Evolutionary conservation across 2,329 filamentous ascomycete genomes (phyloP).

Genomic region (Fusarium siculi): DNA sequence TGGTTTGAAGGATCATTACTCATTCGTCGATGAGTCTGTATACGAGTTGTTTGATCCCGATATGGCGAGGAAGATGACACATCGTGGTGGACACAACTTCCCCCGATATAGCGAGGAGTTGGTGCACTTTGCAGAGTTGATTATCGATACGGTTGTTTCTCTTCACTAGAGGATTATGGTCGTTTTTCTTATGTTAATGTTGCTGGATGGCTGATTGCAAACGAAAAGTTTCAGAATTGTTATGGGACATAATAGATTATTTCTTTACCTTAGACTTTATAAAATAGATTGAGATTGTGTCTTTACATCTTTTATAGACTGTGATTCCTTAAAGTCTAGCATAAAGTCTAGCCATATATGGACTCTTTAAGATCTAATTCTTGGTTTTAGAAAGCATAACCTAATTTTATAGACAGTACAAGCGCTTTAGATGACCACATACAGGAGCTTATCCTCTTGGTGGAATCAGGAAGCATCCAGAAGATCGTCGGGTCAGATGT

Average conservation of each 20-base stretch:
- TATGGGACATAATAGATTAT: not conserved
- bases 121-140: not conserved
- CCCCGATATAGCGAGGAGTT: not conserved
- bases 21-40: not conserved
- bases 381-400: not conserved
- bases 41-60: not conserved
- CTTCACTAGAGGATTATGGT: not conserved
- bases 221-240: not conserved
- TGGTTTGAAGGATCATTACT: not conserved
- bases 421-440: fast-evolving
- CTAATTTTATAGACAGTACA: not conserved
- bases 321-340: not conserved
- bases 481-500: not conserved
- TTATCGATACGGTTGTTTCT: not conserved
- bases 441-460: not conserved
- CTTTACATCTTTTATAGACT: not conserved
- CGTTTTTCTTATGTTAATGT: not conserved
- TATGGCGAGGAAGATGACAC: not conserved
- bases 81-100: not conserved
- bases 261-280: not conserved
- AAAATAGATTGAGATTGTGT: not conserved
- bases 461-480: not conserved
- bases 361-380: fast-evolving
- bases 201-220: not conserved
- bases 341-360: not conserved